Base-by-base conservation (phyloP, 495 filamentous ascomycete genomes). In the Annulohypoxylon maeteangense region DNA sequence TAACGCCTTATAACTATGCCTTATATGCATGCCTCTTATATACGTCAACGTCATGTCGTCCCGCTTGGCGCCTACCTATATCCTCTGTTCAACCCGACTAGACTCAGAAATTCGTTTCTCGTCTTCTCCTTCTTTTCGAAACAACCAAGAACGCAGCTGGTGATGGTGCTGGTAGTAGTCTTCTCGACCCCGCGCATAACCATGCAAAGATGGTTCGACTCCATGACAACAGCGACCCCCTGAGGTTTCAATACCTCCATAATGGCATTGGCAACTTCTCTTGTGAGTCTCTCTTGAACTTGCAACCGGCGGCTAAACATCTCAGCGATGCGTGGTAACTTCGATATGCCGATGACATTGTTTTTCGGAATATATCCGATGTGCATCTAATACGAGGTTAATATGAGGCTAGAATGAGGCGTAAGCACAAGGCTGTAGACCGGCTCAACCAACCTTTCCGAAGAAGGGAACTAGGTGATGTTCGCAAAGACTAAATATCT, bases 121-220 rank as follows among this genome's bases (percentile, higher is more conserved):
- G 94, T 97, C 84, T 95, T 97, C 34, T 93, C 93, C 75, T 92
- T 94, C 20, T 91, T 91, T 72, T 95, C 90, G 85, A 98, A 96
- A 77, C 93, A 92, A 22, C 95, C 96, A 25, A 98, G 86, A 85
- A 98, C 97, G 75, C 95, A 98, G 80, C 94, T 98, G 32, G 95
- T 98, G 27, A 93, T 95, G 10, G 96, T 98, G 12, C 85, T 92
- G 48, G 91, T 90, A 45, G 87, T 88, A 5, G 92, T 92, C 84
- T 99, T 98, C 78, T 97, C 87, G 25, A 98, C 93, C 1, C 94
- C 94, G 22, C 94, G 87, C 92, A 95, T 95, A 1, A 97, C 95
- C 94, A 98, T 98, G 84, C 95, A 98, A n/a, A 98, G 85, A 82
- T 99, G 95, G 71, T 90, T 92, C 31, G 93, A 95, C 76, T 99